These are phyloP conservation scores for Theileria sp. DNA, from an alignment of 169 alveolate species.

Conservation along the genomic window DNA sequence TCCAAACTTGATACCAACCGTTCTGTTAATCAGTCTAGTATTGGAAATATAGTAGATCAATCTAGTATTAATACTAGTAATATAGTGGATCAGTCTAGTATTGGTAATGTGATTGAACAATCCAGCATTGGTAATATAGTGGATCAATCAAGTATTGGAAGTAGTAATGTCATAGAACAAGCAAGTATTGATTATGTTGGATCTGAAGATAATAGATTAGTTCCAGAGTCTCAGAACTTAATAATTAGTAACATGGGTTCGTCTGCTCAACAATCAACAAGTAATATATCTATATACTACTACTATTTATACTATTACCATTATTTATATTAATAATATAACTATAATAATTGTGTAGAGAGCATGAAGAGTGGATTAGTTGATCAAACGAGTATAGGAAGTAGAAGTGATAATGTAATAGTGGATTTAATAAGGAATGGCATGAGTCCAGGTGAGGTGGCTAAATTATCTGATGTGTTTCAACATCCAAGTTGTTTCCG, in stretches of 20 bases:
- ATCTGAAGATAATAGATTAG: not conserved
- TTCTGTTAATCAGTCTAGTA: not conserved
- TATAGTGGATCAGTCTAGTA: not conserved
- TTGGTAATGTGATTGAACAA: not conserved
- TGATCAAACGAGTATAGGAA: not conserved
- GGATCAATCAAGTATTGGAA: not conserved
- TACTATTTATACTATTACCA: too few relatives aligned
- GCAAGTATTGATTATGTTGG: not conserved
- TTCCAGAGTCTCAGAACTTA: not conserved
- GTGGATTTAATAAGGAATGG: conserved; percentile 65
- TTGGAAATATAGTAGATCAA: not conserved
- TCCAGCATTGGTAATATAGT: not conserved
- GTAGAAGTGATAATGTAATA: conserved; percentile 16
- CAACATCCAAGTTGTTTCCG: conserved; percentile 68
- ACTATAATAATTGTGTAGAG: not conserved
- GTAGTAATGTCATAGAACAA: not conserved
- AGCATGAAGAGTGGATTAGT: not conserved
- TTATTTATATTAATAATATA: too few relatives aligned
- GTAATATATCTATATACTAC: not conserved
- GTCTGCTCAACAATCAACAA: not conserved
- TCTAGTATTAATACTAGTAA: not conserved
- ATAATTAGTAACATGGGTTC: not conserved
- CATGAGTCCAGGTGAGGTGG: conserved; percentile 70
- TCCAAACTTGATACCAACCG: not conserved
- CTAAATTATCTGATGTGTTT: conserved; percentile 70